Percentiles rank a stretch among this genome's conserved stretches.
These are phyloP conservation scores for Globisporangium apiculatum DNA, from an alignment of 352 stramenopile genomes.

Conservation along the genomic window DNA sequence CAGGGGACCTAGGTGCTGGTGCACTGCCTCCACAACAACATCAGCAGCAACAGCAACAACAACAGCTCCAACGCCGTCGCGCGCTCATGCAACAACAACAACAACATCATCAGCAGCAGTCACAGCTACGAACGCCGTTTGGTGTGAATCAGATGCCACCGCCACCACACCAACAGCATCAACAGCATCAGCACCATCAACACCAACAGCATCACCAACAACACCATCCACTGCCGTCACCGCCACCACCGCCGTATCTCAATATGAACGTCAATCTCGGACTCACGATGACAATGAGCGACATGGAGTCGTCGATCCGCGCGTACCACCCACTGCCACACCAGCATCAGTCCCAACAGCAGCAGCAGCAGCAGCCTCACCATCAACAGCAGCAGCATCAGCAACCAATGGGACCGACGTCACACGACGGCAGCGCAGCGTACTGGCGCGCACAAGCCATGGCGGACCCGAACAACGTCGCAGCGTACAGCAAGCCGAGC, in stretches of 20 bases:
- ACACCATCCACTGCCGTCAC: conserved; percentile 1
- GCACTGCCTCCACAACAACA: conserved; percentile 7
- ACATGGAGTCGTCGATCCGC: conserved; percentile 21
- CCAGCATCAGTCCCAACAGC: too few species aligned
- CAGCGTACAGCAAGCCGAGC: conserved; percentile 9
- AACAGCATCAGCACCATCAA: conserved; percentile 2
- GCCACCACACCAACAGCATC: neutral
- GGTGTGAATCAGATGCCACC: neutral
- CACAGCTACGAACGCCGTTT: neutral
- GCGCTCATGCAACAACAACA: conserved; percentile 8
- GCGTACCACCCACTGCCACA: conserved; percentile 14
- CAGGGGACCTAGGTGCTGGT: conserved; percentile 2
- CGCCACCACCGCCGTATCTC: conserved; percentile 15
- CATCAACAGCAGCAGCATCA: conserved; percentile 17
- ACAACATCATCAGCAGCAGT: neutral
- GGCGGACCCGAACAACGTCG: neutral
- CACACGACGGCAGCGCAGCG: neutral
- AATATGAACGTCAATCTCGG: conserved; percentile 15
- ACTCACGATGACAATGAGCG: conserved; percentile 18
- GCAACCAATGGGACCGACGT: neutral
- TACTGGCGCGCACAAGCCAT: conserved; percentile 11
- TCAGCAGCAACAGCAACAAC: conserved; percentile 6
- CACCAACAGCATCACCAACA: neutral
- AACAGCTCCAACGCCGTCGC: neutral
- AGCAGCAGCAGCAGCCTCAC: conserved; percentile 8